Conservation (phyloP, 306 rosid genomes). For the Trifolium subterraneum region DNA sequence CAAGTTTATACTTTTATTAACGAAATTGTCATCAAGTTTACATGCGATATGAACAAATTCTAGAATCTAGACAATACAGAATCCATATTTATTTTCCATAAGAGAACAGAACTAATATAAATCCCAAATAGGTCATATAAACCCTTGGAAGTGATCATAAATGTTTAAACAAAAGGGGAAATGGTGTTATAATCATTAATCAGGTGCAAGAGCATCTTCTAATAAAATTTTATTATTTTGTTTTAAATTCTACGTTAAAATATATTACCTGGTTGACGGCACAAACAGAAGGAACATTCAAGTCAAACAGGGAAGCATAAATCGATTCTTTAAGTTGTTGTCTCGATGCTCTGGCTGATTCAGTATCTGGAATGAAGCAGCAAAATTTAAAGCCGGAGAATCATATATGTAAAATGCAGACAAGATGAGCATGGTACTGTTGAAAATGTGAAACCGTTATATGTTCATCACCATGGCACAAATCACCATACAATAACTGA, state of each 20-base stretch:
- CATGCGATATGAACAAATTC: neutral
- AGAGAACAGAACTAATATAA: too few species aligned
- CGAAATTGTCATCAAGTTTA: neutral
- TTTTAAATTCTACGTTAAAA: neutral
- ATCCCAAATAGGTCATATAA: too few species aligned
- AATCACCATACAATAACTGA: neutral
- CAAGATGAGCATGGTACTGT: neutral
- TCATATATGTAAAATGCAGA: slow-evolving; percentile 22
- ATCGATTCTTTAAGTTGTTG: slow-evolving; percentile 84
- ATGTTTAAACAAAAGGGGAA: too few species aligned
- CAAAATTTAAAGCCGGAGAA: slow-evolving; percentile 8
- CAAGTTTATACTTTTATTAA: neutral
- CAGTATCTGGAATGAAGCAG: slow-evolving; percentile 67
- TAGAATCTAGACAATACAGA: neutral
- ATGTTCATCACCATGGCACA: slow-evolving; percentile 1
- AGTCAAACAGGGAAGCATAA: slow-evolving; percentile 68
- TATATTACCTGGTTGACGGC: slow-evolving; percentile 82
- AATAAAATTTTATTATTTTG: too few species aligned
- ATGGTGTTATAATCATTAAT: too few species aligned
- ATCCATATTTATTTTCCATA: too few species aligned
- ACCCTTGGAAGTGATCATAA: too few species aligned
- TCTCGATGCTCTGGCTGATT: slow-evolving; percentile 81
- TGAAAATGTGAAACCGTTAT: neutral
- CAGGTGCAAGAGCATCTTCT: too few species aligned
- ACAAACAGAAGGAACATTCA: slow-evolving; percentile 91